A percentile compares a stretch with the other conserved stretches of the same genome.
Conservation (phyloP, 306 rosid species). For the Inga oerstediana region DNA sequence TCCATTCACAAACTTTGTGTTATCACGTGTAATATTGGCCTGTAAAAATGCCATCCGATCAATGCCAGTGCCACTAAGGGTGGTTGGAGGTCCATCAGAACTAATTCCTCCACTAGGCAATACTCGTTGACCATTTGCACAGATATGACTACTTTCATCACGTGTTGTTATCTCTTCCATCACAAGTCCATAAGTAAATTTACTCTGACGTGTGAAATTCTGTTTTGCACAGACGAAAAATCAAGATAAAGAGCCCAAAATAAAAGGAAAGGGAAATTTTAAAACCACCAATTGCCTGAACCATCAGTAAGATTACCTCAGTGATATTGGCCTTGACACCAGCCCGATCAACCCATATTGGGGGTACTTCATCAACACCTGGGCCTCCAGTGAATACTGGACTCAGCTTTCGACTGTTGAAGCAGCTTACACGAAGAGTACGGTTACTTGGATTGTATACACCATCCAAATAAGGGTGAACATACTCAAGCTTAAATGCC, state of each 20-base stretch:
- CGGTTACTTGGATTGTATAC: slow-evolving; percentile 71
- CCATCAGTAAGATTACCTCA: slow-evolving; percentile 55
- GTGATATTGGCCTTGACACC: slow-evolving; percentile 88
- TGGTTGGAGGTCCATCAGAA: slow-evolving; percentile 97
- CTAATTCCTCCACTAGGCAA: slow-evolving; percentile 88
- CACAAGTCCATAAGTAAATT: slow-evolving; percentile 94
- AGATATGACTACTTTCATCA: slow-evolving; percentile 80
- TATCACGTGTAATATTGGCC: slow-evolving; percentile 92
- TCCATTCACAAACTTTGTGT: slow-evolving; percentile 92
- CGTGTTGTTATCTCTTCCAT: slow-evolving; percentile 96
- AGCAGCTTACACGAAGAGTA: slow-evolving; percentile 84
- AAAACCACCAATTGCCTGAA: slow-evolving; percentile 3
- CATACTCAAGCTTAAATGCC: slow-evolving; percentile 93
- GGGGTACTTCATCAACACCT: slow-evolving; percentile 95
- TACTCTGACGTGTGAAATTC: slow-evolving; percentile 96
- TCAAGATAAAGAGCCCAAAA: slow-evolving; percentile 1
- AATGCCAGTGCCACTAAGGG: slow-evolving; percentile 93
- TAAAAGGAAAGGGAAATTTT: not conserved
- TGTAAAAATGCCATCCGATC: slow-evolving; percentile 91
- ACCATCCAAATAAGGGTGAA: slow-evolving; percentile 93
- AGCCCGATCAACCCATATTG: slow-evolving; percentile 93
- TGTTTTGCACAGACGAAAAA: slow-evolving; percentile 40
- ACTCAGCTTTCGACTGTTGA: slow-evolving; percentile 92
- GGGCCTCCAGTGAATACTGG: slow-evolving; percentile 98
- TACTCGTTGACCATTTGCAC: slow-evolving; percentile 78